Conservation (phyloP, 805 yeast species). For the Candida lessepsii region DNA sequence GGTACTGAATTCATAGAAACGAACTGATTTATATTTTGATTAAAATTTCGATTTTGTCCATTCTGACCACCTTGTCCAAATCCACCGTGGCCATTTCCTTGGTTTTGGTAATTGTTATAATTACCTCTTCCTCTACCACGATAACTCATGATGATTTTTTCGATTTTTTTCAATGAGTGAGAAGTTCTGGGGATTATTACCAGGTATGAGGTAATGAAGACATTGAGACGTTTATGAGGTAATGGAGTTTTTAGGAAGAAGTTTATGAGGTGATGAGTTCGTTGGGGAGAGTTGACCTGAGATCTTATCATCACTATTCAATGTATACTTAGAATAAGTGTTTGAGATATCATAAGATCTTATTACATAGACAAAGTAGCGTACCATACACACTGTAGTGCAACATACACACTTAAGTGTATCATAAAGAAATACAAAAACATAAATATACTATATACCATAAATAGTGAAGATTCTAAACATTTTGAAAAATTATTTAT, state of each 20-base stretch:
- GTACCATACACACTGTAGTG: too few species aligned
- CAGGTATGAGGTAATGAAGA: too few species aligned
- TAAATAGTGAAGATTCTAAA: background rate
- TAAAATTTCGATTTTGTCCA: constrained; percentile 16
- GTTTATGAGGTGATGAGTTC: too few species aligned
- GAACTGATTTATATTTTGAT: constrained; percentile 26
- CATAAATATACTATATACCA: constrained; percentile 6
- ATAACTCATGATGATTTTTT: constrained; percentile 30
- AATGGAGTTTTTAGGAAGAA: too few species aligned
- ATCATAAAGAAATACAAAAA: background rate
- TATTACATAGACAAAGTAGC: too few species aligned
- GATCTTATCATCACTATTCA: too few species aligned
- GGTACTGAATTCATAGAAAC: constrained; percentile 38
- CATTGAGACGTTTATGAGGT: too few species aligned
- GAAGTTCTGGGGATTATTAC: too few species aligned
- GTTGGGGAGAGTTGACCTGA: too few species aligned
- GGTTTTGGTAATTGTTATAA: constrained; percentile 9
- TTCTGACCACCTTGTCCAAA: constrained; percentile 16
- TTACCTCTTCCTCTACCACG: constrained; percentile 38
- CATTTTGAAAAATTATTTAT: background rate
- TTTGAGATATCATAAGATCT: too few species aligned
- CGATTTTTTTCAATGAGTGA: constrained; percentile 1
- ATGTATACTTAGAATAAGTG: too few species aligned
- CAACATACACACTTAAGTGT: too few species aligned
- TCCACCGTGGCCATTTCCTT: constrained; percentile 7